Evolutionary conservation across 2,329 filamentous ascomycete genomes (phyloP).

Genomic region (Calonectria crousiana): DNA sequence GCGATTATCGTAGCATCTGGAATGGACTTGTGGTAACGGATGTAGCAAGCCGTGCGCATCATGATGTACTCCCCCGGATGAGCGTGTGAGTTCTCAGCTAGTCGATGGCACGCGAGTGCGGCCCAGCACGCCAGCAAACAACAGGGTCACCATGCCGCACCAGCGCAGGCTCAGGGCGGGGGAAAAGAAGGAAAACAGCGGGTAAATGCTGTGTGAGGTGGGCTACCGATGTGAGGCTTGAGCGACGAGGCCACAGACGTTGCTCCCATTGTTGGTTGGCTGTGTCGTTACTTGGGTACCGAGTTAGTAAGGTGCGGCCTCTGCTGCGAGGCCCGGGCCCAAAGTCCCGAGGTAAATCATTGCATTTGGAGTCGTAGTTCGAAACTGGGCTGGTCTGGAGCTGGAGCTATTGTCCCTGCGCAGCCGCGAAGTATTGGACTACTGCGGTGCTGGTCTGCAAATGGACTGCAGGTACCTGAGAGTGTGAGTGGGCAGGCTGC

Average conservation of each 20-base stretch:
- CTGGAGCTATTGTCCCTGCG: background rate
- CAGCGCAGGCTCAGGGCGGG: background rate
- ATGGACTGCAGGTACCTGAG: constrained; percentile 13
- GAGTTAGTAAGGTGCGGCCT: constrained; percentile 5
- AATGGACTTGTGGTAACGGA: background rate
- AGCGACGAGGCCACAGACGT: background rate
- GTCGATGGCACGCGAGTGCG: constrained; percentile 19
- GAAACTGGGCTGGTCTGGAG: constrained; percentile 1
- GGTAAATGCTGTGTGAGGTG: constrained; percentile 1
- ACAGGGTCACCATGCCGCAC: background rate
- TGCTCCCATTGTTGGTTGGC: background rate
- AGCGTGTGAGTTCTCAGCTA: background rate
- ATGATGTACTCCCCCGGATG: constrained; percentile 1
- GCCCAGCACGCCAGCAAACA: constrained; percentile 7
- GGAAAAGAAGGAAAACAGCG: constrained; percentile 1
- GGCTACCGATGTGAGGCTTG: background rate
- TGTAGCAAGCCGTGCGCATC: background rate
- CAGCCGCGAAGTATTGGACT: background rate
- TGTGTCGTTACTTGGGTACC: background rate
- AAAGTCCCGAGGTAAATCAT: constrained; percentile 3
- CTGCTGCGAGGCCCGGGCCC: background rate
- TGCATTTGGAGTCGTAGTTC: background rate
- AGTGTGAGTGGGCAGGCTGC: constrained; percentile 11
- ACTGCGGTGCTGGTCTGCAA: background rate
- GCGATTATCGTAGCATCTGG: constrained; percentile 12